A percentile compares a stretch with the other conserved stretches of the same genome.
Evolutionary conservation across 2,329 filamentous ascomycete genomes (phyloP).

Genomic region (Fusarium hainanense): DNA sequence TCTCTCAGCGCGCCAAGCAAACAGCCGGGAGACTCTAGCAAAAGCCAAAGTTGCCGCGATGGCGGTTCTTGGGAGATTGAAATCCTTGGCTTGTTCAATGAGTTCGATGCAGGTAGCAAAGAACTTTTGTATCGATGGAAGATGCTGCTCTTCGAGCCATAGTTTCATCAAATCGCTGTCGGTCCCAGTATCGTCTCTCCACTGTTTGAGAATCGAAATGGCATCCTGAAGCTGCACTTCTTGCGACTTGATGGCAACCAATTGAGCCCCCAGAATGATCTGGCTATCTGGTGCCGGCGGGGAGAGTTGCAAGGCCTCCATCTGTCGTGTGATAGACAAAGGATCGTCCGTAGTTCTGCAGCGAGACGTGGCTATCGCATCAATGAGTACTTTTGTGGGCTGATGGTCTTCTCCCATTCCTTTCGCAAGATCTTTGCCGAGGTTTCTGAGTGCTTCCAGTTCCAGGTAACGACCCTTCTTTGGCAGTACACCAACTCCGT

Average conservation of each 20-base stretch:
- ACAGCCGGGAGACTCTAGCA: neutral
- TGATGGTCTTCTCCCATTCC: constrained; percentile 17
- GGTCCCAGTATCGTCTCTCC: neutral
- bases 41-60: neutral
- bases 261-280: neutral
- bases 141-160: neutral
- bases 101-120: neutral
- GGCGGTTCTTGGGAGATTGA: neutral
- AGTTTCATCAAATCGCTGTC: neutral
- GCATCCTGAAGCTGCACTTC: constrained; percentile 9
- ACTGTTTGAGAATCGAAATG: neutral
- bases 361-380: neutral
- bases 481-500: too few relatives aligned
- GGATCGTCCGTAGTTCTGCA: neutral
- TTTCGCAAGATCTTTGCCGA: neutral
- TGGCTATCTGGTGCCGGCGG: neutral
- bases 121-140: neutral
- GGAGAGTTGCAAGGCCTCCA: neutral
- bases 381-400: neutral
- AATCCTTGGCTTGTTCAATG: neutral
- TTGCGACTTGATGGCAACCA: neutral
- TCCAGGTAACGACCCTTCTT: neutral
- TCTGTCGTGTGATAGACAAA: neutral
- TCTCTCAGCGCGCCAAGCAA: neutral
- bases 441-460: neutral